phyloP scores from a whole-genome alignment of 345 rosid genomes.

The Barbarea vulgaris region DNA sequence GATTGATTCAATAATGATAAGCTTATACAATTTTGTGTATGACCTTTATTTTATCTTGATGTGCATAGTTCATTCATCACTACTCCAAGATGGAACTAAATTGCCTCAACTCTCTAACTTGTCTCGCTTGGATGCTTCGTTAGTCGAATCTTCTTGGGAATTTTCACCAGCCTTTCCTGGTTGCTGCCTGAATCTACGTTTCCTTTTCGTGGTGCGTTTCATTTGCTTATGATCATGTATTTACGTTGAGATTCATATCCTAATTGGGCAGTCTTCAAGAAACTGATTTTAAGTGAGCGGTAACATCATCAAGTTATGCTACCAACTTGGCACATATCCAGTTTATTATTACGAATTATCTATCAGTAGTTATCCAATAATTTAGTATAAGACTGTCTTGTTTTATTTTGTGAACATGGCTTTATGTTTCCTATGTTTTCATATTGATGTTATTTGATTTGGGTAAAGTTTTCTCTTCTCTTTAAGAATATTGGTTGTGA shows the following conservation, averaged over 20 bases:
- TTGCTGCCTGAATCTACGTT: background rate
- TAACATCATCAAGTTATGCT: no score
- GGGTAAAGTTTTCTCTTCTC: no score
- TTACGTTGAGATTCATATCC: background rate
- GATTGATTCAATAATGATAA: background rate
- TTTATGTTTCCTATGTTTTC: no score
- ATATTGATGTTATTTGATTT: no score
- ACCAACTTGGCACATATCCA: no score
- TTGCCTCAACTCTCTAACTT: background rate
- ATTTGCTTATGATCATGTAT: background rate
- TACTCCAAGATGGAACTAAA: background rate
- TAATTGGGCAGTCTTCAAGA: background rate
- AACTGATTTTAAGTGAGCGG: background rate
- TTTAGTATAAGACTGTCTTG: no score
- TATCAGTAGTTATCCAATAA: no score
- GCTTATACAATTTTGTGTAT: background rate
- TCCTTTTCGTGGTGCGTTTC: background rate
- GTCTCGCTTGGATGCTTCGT: background rate
- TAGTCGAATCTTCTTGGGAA: constrained; percentile 6
- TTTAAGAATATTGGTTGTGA: no score
- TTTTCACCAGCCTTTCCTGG: background rate
- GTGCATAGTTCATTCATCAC: background rate
- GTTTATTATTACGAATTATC: no score
- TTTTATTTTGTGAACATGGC: no score
- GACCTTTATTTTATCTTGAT: background rate